These are phyloP conservation scores for Microcos paniculata DNA, from an alignment of 345 rosid species.

Conservation along the genomic window DNA sequence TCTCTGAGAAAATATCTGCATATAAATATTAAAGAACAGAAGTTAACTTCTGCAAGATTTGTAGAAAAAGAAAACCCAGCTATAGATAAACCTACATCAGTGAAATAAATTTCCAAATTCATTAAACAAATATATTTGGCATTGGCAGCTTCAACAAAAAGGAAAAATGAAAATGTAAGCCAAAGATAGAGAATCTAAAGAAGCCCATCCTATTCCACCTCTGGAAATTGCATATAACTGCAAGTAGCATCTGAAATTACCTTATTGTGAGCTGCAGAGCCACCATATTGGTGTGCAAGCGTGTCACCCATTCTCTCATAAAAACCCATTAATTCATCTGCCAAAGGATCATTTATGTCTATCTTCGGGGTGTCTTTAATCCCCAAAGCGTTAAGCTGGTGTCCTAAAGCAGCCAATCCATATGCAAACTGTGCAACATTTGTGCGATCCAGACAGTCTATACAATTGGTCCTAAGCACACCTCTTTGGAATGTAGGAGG, in stretches of 20 bases:
- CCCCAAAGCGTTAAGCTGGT: conserved; percentile 83
- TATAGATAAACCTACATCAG: not conserved
- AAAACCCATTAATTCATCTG: conserved; percentile 79
- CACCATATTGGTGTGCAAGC: conserved; percentile 85
- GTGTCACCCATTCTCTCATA: conserved; percentile 93
- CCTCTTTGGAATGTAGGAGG: conserved; percentile 72
- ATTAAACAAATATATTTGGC: not conserved
- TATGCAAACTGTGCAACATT: conserved; percentile 98
- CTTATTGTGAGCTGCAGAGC: conserved; percentile 92
- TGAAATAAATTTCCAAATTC: not conserved
- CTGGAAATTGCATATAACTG: not conserved
- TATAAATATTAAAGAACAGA: conserved; percentile 22
- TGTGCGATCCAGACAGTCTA: conserved; percentile 98
- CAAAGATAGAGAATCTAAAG: not conserved
- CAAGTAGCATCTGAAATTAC: conserved; percentile 27
- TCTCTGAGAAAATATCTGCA: conserved; percentile 86
- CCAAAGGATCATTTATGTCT: conserved; percentile 79
- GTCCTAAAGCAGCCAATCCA: conserved; percentile 94
- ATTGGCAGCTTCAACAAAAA: not conserved
- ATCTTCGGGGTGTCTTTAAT: conserved; percentile 59
- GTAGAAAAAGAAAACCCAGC: not conserved
- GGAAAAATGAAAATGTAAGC: not conserved
- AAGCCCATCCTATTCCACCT: conserved; percentile 5
- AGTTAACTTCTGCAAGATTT: conserved; percentile 9
- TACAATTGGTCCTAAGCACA: conserved; percentile 95